Evolutionary conservation across 352 stramenopile genomes (phyloP), one percentile per base, ranked within the genome.

Genomic region (Pythium pyrilobum): DNA sequence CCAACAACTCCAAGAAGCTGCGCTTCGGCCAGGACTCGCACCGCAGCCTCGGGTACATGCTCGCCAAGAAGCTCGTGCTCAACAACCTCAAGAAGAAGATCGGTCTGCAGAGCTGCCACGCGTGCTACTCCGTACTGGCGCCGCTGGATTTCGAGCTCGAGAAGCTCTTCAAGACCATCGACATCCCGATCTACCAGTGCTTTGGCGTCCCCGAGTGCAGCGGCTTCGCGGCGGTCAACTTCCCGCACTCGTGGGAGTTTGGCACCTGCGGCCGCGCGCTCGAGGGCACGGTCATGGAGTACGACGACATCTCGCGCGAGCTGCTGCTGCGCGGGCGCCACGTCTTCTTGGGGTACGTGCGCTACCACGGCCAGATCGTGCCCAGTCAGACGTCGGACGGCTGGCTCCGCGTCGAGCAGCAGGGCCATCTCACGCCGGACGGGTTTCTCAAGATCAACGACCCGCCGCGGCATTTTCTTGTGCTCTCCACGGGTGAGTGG

Each of bases 81-180:
- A 81, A 86, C 59, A 75, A 63, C 24, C 83, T 93, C 40, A 90
- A 91, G 59, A 86, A 85, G 55, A 81, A 80, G 41, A 71, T 93
- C 27, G 82, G 82, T 8, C 63, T 93, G 13, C 74, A 87, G 66
- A 84, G 78, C 46, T 90, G 79, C 45, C 68, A 70, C 9, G 67
- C 75, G 18, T 94, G 83, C 60, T 90, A 84, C 53, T 89, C 80
- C 15, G 59, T 94, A 34, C 61, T 92, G 18, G 78, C 83, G 32
- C 77, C 80, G 33, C 64, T 93, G 10, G 77, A 89, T 42, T 91
- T 91, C 32, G 80, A 90, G 55, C 77, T 89, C 5, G 77, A 88
- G 45, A 77, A 77, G 55, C 67, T 92, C 2, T 92, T 92, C 52
- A 86, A 87, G 66, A 91, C 76, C 1, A 84, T 92, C 29, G 82